Evolutionary conservation across 2,329 filamentous ascomycete species (phyloP).

Genomic region (Mycocentrospora acerina): DNA sequence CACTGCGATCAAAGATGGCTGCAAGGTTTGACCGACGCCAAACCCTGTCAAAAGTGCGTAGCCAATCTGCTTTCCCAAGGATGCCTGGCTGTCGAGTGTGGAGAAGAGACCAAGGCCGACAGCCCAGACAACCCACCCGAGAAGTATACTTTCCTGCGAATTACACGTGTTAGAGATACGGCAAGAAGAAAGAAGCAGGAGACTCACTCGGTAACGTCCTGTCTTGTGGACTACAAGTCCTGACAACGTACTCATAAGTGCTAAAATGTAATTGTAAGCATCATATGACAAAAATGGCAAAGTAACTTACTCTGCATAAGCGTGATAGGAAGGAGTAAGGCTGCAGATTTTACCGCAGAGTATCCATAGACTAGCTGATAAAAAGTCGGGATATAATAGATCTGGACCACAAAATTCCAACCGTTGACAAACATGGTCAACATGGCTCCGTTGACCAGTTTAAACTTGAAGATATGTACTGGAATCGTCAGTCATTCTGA

Average conservation of each 20-base stretch:
- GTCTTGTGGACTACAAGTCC: constrained; percentile 20
- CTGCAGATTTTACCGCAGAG: constrained; percentile 53
- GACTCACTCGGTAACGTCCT: constrained; percentile 20
- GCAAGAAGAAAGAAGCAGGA: no score
- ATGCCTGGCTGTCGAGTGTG: constrained; percentile 14
- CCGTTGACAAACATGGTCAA: constrained; percentile 59
- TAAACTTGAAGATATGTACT: constrained; percentile 21
- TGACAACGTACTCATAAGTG: constrained; percentile 22
- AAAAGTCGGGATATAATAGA: constrained; percentile 65
- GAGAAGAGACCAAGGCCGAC: constrained; percentile 19
- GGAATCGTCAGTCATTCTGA: not conserved
- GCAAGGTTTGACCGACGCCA: constrained; percentile 54
- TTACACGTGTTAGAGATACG: no score
- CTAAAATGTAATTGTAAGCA: no score
- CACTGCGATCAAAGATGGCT: constrained; percentile 58
- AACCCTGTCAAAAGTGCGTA: constrained; percentile 23
- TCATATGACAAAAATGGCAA: no score
- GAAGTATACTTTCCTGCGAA: no score
- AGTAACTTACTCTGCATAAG: constrained; percentile 43
- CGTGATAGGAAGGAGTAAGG: constrained; percentile 49
- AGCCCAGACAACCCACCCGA: constrained; percentile 24
- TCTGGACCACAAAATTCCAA: constrained; percentile 59
- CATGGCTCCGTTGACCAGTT: constrained; percentile 18
- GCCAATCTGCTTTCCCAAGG: constrained; percentile 18
- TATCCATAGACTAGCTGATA: constrained; percentile 60